A percentile compares a stretch with the other conserved stretches of the same genome.
Conservation (phyloP, 1,284 basidiomycete genomes). For the Boletus sp. region DNA sequence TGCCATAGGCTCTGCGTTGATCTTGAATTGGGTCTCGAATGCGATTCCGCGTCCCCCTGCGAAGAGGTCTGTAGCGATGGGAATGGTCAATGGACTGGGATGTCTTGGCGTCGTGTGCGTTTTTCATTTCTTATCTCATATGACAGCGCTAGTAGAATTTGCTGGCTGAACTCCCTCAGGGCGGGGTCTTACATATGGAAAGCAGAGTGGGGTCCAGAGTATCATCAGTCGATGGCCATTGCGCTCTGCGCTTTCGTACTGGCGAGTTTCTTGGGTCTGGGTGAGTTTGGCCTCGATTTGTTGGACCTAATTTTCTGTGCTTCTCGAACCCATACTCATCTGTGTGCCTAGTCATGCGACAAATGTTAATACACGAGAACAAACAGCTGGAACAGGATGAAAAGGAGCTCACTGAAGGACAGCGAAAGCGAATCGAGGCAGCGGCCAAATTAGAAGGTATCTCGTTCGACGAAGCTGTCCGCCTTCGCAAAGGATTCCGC, state of each 20-base stretch:
- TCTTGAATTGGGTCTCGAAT: constrained; percentile 65
- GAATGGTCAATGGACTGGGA: constrained; percentile 38
- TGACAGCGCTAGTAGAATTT: neutral
- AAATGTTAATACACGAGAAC: constrained; percentile 51
- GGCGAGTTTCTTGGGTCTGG: constrained; percentile 40
- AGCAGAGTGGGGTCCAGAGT: constrained; percentile 51
- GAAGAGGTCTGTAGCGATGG: constrained; percentile 53
- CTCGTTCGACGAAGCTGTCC: constrained; percentile 54
- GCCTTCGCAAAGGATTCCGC: constrained; percentile 51
- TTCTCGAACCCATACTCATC: neutral
- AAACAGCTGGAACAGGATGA: constrained; percentile 50
- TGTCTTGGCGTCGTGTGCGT: constrained; percentile 39
- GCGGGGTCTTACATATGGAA: constrained; percentile 60
- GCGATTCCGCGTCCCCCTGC: constrained; percentile 66
- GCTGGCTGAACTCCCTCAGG: constrained; percentile 28
- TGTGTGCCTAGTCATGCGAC: constrained; percentile 45
- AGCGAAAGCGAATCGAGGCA: constrained; percentile 49
- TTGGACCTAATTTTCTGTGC: neutral
- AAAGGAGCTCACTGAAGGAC: constrained; percentile 44
- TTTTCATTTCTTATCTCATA: neutral
- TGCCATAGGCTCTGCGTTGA: constrained; percentile 57
- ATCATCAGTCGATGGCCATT: constrained; percentile 56
- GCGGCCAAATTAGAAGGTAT: constrained; percentile 55
- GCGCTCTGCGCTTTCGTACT: constrained; percentile 47
- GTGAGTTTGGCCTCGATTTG: constrained; percentile 34